Base-by-base conservation (phyloP, 805 yeast species). In the Candida alai region DNA sequence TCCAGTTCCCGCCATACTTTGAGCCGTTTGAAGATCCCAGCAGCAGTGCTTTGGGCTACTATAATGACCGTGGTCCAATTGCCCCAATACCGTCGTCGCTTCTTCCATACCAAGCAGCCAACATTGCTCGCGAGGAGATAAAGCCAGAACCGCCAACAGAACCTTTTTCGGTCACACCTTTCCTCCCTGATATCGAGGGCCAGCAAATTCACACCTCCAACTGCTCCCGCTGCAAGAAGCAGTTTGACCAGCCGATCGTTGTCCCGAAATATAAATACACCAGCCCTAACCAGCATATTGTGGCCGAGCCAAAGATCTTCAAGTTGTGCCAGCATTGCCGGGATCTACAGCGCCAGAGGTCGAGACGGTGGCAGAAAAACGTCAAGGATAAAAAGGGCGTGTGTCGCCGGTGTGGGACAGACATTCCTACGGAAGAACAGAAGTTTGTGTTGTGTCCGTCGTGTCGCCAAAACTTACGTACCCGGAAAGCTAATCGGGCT, bases 291-390 rank as follows among this genome's bases (percentile, higher is more conserved):
- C 37, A 45, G 35, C 56, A 56, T 50, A 60, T 41, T 51, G 61
- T 34, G 45, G 62, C 54, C 32, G 65, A 49, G 45, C 70, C 54
- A 19, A 73, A 70, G 46, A 54, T 60, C 11, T 79, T 53, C 56
- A 76, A 76, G 49, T 56, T 78, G 34, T 80, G 86, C 49, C 70
- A 70, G 19, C 84, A 77, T 48, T 80, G 86, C 49, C 68, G 85
- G 23, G 78, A 73, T 32, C 54, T 76, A 31, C 86, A 80, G 50
- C 56, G 85, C 32, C 76, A 76, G 49, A 56, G 85, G 40, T 70
- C 79, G 4, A 59, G 80, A 40, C 60, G 82, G 41, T 80, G 85
- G 85, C 84, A 78, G 48, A 59, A 62, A 49, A 71, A 70, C 42
- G 78, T 82, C 4, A 76, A 74, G 44, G 69, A 67, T 42, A 78